Base-by-base conservation (phyloP, 2,329 filamentous ascomycete genomes). In the Hymenoscyphus scutula region DNA sequence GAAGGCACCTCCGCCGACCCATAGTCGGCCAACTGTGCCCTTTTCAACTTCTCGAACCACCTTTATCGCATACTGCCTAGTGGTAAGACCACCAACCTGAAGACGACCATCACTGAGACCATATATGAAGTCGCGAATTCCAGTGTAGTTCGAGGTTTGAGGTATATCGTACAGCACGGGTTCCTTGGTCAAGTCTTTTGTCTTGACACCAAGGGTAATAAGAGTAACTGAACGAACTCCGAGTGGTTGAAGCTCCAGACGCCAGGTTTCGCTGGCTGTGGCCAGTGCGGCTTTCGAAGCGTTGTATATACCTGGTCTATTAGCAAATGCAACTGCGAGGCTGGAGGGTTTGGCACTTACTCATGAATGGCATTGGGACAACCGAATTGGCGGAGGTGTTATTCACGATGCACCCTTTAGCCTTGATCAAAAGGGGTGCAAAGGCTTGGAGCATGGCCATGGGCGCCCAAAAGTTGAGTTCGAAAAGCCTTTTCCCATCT, bases 391-490 rank as follows among this genome's bases (percentile, higher is more conserved):
- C 59, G 5, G 64, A 66, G 11, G 57, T 32, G 38, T 73, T 71
- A 57, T 73, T 73, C 17, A 73, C 70, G 25, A 74, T 67, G 3
- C 67, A 69, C 3, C 71, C 72, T 32, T 69, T 67, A 5, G 65
- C 61, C 13, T 58, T 45, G 15, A 74, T 72, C 25, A 74, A 48
- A 11, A 73, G 45, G 10, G 67, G 64, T 5, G 65, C 61, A 62
- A 74, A 73, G 8, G 69, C 65, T 51, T 74, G 67, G 15, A 68
- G 66, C 60, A 72, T 68, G 23, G 65, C 65, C 64, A 73, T 65
- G 4, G 68, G 67, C n/a, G 62, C 71, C 60, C 71, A 73, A 53
- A 74, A 65, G 38, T 74, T 74, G 45, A 69, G 64, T 38, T 74
- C 72, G 53, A 71, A 73, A 19, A 71, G 65, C 2, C 65, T 62